Base-by-base conservation (phyloP, 257 asterid species). In the Nicotiana undulata region DNA sequence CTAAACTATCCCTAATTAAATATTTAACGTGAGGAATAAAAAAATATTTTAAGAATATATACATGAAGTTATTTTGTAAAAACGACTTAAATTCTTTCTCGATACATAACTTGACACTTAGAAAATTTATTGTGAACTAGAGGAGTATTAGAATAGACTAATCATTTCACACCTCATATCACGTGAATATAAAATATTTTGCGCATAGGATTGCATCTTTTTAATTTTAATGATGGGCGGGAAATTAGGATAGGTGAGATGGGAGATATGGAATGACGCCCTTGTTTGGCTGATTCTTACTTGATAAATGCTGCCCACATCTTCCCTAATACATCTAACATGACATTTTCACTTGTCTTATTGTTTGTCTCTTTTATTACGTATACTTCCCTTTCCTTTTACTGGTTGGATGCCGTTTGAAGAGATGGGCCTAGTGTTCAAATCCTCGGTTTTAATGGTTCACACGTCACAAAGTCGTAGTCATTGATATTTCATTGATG, bases 321-420 rank as follows among this genome's bases (percentile, higher is more conserved):
- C 40, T 20, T 5, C 34, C 29, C 5, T 37, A 1, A 28, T 59
- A 53, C 53, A 18, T 56, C 52, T 75, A 49, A 53, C 77, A 75
- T 83, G 81, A 87, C 85, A 86, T 72, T 83, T 87, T 83, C 87
- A 82, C 81, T 87, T 22, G 86, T 75, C 83, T 53, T 82, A 53
- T 77, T 81, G 22, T 32, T 49, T 40, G 6, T 24, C 51, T 6
- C 6, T 34, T 22, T 10, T 18, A 34, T 34, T 34, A 34, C 40
- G 40, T 34, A 34, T 77, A 22, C n/a, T 5, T 28, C 13, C 58
- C 24, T 8, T 34, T 20, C 17, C 6, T 16, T 78, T 40, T 31
- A 10, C 70, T 78, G n/a, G 79, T 9, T 80, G 77, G 80, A 83
- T 49, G 40, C 16, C 44, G 40, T 46, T 72, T 24, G 34, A 46